Base-by-base conservation (phyloP, 345 rosid genomes). In the Ceriops tagal region DNA sequence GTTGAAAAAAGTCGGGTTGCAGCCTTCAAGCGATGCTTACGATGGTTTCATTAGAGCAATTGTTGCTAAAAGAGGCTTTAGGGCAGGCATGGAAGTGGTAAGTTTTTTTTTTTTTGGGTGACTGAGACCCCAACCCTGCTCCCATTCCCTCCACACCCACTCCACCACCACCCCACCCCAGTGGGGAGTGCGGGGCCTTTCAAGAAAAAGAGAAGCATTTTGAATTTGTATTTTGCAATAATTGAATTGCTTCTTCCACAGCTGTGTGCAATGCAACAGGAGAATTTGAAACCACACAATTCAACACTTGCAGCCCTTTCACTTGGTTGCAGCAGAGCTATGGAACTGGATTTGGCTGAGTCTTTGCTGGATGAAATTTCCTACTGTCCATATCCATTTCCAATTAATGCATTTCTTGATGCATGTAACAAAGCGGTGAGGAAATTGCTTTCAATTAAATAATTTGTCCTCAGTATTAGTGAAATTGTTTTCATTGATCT, bases 261-360 rank as follows among this genome's bases (percentile, higher is more conserved):
- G 99, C 80, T 91, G 69, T 77, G 84, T 64, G 65, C 47, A 66
- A 91, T 93, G 97, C 85, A 71, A 77, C 72, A 83, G 80, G 67
- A 53, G 77, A 86, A 86, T 66, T 61, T 88, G 88, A 88, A 84
- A 84, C 93, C 97, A 62, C 62, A 27, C 69, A 72, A 83, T 66
- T 73, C 87, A 64, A 93, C 97, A 31, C 79, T 89, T 67, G 93
- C 89, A 58, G 61, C 81, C 34, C 73, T 91, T 73, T 82, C 98
- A 62, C 69, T 82, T 13, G 77, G 62, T 65, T 89, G 90, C 87
- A 85, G 96, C 70, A 78, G 67, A 72, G 87, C 81, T 56, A 69
- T 82, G 64, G 90, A 92, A 73, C 86, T 89, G 65, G 93, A 93
- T 82, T 77, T 85, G 61, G 96, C 97, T 62, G 97, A 93, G 79